Base-by-base conservation (phyloP, 805 yeast species). In the Brettanomyces naardenensis region DNA sequence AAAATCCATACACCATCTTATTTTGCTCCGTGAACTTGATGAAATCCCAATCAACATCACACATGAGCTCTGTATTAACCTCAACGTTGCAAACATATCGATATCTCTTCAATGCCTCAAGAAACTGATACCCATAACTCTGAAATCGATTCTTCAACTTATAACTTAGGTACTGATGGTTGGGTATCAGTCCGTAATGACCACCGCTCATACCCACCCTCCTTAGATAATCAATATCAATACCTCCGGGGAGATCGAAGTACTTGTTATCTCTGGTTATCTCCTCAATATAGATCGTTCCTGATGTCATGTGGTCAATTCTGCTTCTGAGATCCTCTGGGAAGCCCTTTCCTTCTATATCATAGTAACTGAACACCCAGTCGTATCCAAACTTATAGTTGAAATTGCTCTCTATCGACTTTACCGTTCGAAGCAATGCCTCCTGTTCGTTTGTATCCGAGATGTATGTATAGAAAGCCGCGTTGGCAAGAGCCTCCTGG, bases 291-390 rank as follows among this genome's bases (percentile, higher is more conserved):
- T 74, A 68, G 22, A 84, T 77, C 5, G 59, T 65, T 31, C 96
- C 96, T 26, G 87, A 73, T 5, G 76, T 76, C 52, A 84, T 59
- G 2, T 80, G 71, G 2, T 69, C 47, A 13, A 89, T 75, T 10
- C 71, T 64, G n/a, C 59, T 53, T 47, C 69, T 76, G 54, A 87
- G 81, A 43, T 80, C 82, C 1, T 78, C 79, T 19, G 74, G 66
- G 59, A 87, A 84, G 28, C 67, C 75, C 35, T 37, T 33, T 17
- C 38, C 38, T 5, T 39, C 37, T 3, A 43, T 37, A 51, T 87
- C 89, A 58, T 85, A 88, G 48, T 46, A 52, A 7, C 85, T 67
- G 54, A 89, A 88, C 13, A 86, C 85, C 95, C 96, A 89, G 47
- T 90, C 95, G 54, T 89, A 89, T 42, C 80, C 68, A 61, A 64